phyloP scores from a whole-genome alignment of 139 green algal genomes.

The Micractinium sp. region DNA sequence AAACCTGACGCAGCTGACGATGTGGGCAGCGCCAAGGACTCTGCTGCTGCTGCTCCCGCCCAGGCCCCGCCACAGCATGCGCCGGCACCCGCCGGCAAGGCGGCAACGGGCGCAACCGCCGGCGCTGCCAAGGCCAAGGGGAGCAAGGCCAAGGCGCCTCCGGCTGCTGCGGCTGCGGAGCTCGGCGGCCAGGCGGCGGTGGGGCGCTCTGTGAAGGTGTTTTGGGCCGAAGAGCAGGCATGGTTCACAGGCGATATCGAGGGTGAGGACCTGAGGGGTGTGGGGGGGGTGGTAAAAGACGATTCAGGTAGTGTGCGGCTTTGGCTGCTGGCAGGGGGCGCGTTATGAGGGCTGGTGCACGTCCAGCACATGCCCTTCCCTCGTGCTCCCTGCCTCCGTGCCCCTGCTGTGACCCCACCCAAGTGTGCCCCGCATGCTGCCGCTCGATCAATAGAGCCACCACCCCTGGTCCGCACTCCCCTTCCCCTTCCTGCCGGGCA shows the following conservation, averaged over 20 bases:
- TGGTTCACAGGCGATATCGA: conserved; percentile 43
- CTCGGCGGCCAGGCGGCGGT: conserved; percentile 33
- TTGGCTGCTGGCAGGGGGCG: not conserved
- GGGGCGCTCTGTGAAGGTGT: conserved; percentile 59
- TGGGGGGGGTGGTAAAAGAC: not conserved
- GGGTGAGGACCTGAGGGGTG: not conserved
- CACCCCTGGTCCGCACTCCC: no score
- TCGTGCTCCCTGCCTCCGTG: no score
- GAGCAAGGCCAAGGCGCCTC: not conserved
- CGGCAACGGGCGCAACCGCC: not conserved
- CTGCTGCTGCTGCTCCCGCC: not conserved
- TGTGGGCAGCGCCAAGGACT: not conserved
- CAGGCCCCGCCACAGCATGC: not conserved
- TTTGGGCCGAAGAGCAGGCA: conserved; percentile 62
- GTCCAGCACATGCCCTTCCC: no score
- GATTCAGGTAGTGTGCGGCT: not conserved
- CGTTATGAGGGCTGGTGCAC: no score
- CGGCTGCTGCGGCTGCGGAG: not conserved
- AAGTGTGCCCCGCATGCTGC: no score
- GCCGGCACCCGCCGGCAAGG: not conserved
- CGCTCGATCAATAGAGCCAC: no score
- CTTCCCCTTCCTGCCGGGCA: no score
- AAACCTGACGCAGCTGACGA: conserved; percentile 13
- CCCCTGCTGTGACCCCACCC: no score
- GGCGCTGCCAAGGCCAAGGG: not conserved